Conservation (phyloP, 2,329 filamentous ascomycete species). For the Bipolaris bicolor region DNA sequence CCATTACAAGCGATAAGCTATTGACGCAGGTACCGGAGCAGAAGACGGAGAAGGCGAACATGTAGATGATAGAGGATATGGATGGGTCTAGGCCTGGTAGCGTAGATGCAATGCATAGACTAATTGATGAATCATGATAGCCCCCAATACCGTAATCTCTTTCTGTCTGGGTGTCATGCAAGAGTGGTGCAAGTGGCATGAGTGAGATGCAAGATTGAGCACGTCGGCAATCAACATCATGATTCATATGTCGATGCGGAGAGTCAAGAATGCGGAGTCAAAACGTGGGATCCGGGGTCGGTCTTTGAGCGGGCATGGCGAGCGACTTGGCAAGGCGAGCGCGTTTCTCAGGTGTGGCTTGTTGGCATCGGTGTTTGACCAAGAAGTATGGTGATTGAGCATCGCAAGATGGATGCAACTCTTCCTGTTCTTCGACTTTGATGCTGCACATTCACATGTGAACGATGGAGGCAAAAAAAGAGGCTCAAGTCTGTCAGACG, state of each 20-base stretch:
- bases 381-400: not conserved
- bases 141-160: not conserved
- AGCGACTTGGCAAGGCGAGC: not conserved
- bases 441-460: too few relatives aligned
- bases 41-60: conserved; percentile 49
- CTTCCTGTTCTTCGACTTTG: not conserved
- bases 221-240: too few relatives aligned
- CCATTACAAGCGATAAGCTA: conserved; percentile 62
- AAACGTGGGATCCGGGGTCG: conserved; percentile 26
- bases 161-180: not conserved
- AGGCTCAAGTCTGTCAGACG: too few relatives aligned
- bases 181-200: not conserved
- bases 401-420: conserved; percentile 11
- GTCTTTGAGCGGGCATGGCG: conserved; percentile 22
- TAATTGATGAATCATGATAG: conserved; percentile 8
- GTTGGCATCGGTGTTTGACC: not conserved
- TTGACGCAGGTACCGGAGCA: conserved; percentile 68
- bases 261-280: conserved; percentile 6
- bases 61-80: conserved; percentile 17
- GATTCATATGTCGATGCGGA: not conserved
- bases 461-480: too few relatives aligned
- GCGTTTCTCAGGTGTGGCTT: not conserved
- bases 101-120: conserved; percentile 9
- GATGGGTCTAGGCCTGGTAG: not conserved
- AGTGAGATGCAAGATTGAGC: too few relatives aligned